Conservation (phyloP, 352 stramenopile genomes). For the Phytophthora vignae region DNA sequence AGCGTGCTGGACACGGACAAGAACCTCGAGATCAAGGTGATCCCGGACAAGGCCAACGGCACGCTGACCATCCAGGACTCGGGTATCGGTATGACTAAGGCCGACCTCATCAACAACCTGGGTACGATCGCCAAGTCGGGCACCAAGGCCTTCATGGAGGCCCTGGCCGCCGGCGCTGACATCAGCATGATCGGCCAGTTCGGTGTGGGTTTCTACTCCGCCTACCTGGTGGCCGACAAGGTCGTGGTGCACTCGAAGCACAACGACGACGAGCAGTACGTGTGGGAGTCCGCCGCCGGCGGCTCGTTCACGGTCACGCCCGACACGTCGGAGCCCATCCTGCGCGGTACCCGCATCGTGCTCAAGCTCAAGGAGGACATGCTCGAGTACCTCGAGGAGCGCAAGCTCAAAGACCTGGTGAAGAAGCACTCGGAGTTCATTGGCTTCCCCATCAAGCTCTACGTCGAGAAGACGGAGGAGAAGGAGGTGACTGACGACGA, state of each 20-base stretch:
- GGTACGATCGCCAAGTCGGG: slow-evolving; percentile 99
- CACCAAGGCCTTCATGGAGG: slow-evolving; percentile 99
- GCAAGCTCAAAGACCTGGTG: slow-evolving; percentile 98
- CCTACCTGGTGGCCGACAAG: slow-evolving; percentile 99
- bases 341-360: slow-evolving; percentile 96
- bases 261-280: slow-evolving; percentile 98
- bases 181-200: slow-evolving; percentile 99
- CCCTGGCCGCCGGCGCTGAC: slow-evolving; percentile 96
- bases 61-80: slow-evolving; percentile 99
- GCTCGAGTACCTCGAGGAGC: slow-evolving; percentile 99
- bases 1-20: slow-evolving; percentile 96
- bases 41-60: slow-evolving; percentile 99
- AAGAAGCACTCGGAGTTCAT: slow-evolving; percentile 99
- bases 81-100: slow-evolving; percentile 99
- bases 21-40: slow-evolving; percentile 99
- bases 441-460: slow-evolving; percentile 99
- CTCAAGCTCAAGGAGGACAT: slow-evolving; percentile 99
- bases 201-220: slow-evolving; percentile 99
- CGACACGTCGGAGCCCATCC: slow-evolving; percentile 89
- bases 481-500: slow-evolving; percentile 99
- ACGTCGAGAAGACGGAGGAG: slow-evolving; percentile 99
- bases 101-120: slow-evolving; percentile 99
- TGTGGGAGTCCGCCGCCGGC: slow-evolving; percentile 97
- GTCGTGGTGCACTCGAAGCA: slow-evolving; percentile 99
- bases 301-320: slow-evolving; percentile 97